Evolutionary conservation across 495 filamentous ascomycete species (phyloP), one percentile per base, ranked within the genome.

Genomic region (Annulohypoxylon stygium): DNA sequence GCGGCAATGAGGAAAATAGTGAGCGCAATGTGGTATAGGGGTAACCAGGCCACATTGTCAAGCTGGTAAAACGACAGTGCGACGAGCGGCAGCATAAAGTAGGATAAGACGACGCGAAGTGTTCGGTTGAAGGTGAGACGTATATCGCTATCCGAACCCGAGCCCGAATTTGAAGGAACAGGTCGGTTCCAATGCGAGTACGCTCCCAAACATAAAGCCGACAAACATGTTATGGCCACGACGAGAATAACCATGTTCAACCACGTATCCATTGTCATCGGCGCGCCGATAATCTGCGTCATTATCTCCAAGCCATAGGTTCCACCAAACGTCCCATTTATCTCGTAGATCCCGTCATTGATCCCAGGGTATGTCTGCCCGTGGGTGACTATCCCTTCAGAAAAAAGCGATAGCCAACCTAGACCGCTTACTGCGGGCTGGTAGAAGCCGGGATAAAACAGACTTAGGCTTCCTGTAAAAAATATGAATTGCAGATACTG

Each of bases 401-500:
- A 25, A 11, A 71, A 55, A n/a, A 71, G 68, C 10, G 68, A 71
- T n/a, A 58, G 2, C 61, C 68, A 71, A 18, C 60, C 60, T 16
- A 71, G 51, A 2, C 60, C 11, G 53, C 68, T 65, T 33, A 93
- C 86, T 3, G 86, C 89, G 12, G 92, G 92, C 69, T 93, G 92
- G 73, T 89, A 94, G 73, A 88, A 94, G 0, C 92, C 92, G 0
- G 92, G 92, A 74, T 94, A 94, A 61, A 88, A 86, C 75, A 94
- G 76, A 23, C 87, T 91, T 41, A 94, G 80, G 30, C 87, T 86
- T 2, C 92, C 92, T 0, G 92, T 89, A 51, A 94, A 83, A 25
- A 93, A 90, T 36, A 91, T 86, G 73, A 92, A 94, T 74, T 94
- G 92, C 23, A 94, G 85, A 76, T 93, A 94, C 76, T 94, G 91